Base-by-base conservation (phyloP, 164 flowering plant species). In the Brasenia schreberi region DNA sequence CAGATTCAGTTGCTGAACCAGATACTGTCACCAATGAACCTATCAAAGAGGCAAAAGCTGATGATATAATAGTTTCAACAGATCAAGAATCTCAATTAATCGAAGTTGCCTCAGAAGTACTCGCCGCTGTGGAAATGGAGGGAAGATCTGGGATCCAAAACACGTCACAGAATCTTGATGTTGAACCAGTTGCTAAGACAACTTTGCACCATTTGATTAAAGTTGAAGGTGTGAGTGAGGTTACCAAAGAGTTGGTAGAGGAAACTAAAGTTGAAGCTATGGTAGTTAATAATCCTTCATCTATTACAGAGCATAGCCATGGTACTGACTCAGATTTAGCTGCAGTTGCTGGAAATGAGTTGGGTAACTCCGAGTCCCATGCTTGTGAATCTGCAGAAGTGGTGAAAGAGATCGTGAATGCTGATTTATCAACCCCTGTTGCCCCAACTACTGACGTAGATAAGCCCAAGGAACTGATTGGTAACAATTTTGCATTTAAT, bases 291-390 rank as follows among this genome's bases (percentile, higher is more conserved):
- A 12, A 12, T 45, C 27, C 27, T 23, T 45, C 53, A 45, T 7
- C 53, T 45, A 45, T 45, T 45, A 63, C 68, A 70, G 39, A 12
- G 65, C 18, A 63, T 61, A 69, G 19, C 68, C 63, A 39, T 39
- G n/a, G 75, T 62, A 11, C 19, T 70, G 14, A 65, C 43, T 56
- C 67, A 64, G 16, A 18, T 53, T 65, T 71, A 77, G 27, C 45
- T 72, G 44, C 74, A 72, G 23, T 70, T 71, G 66, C 77, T 75
- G 42, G 43, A 71, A 42, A 66, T 74, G 56, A 72, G 17, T 59
- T 68, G 82, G 59, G 68, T 45, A 62, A 70, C 60, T 4, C 53
- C 53, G 53, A 45, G 53, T 12, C 53, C 12, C 11, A 45, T 12
- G 12, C 53, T 12, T 7, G 53, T 45, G 53, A 45, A 7, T 45